phyloP scores from a whole-genome alignment of 768 basidiomycete genomes.

The Lyophyllum shimeji region DNA sequence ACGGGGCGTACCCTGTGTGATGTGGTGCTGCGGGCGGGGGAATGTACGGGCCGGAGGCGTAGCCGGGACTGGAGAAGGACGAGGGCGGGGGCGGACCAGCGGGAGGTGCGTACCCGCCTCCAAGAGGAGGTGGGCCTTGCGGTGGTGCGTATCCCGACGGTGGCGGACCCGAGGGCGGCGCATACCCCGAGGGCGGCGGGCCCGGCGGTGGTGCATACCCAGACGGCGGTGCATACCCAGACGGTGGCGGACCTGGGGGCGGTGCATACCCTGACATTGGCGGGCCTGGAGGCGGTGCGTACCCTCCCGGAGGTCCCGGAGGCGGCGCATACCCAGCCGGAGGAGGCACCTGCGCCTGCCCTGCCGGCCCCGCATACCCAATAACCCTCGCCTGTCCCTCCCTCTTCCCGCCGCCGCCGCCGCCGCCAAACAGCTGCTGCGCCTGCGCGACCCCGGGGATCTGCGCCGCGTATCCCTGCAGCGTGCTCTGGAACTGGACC shows the following conservation, averaged over 20 bases:
- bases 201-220: too few relatives aligned
- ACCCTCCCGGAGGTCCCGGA: neutral
- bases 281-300: too few relatives aligned
- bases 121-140: constrained; percentile 24
- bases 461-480: constrained; percentile 44
- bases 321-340: constrained; percentile 4
- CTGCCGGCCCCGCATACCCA: constrained; percentile 1
- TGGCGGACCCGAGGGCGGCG: constrained; percentile 23
- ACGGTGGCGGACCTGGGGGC: constrained; percentile 5
- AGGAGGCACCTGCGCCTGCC: constrained; percentile 8
- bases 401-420: constrained; percentile 25
- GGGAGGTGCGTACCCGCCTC: constrained; percentile 22
- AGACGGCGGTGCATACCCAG: constrained; percentile 3
- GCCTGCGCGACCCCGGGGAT: constrained; percentile 50
- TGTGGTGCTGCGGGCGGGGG: neutral
- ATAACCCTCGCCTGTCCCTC: constrained; percentile 15
- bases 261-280: constrained; percentile 8
- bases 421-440: constrained; percentile 35
- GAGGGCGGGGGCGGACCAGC: constrained; percentile 25
- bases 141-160: constrained; percentile 26
- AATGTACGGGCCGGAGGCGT: constrained; percentile 15
- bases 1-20: constrained; percentile 28
- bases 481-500: constrained; percentile 43
- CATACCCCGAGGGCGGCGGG: constrained; percentile 14
- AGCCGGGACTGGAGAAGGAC: constrained; percentile 16